Evolutionary conservation across 768 basidiomycete genomes (phyloP), one percentile per base, ranked within the genome.

Genomic region (Kwoniella botswanensis): DNA sequence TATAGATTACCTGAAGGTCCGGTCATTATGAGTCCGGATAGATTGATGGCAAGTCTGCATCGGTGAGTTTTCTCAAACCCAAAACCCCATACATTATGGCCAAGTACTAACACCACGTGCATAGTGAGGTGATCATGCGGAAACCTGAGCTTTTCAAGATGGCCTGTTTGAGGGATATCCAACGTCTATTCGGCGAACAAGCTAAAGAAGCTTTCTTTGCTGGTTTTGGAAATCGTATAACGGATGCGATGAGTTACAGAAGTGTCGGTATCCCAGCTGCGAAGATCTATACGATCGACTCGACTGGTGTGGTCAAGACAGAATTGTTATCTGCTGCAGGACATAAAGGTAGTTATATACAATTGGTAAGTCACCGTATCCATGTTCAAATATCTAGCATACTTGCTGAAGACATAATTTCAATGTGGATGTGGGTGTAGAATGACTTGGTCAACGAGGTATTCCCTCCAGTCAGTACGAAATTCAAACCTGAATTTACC

Each of bases 91-190:
- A 35, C 35, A 4, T 4, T 9, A 35, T 35, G 3, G 35, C 4
- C 35, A 3, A 4, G 35, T 35, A 35, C 1, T 35, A 35, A 35
- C 35, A 35, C 3, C 4, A 35, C 35, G 7, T 1, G 2, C 59
- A 15, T 76, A 97, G 94, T 4, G 97, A 99, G 85, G 96, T 99
- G 17, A 96, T 99, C 79, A 92, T 98, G 91, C 91, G 95, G 46
- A 98, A 98, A 83, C 97, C 97, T 0, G 97, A 99, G 80, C 88
- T 98, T n/a, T 99, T 99, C 88, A 99, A 99, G 86, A 99, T 99
- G 97, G 94, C 96, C 1, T 98, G 95, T 85, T 85, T 98, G 69
- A 88, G 94, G 54, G 97, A 98, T 84, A 96, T 98, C 65, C 93
- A 93, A 74, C 87, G 94, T 22, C 83, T 98, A 6, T 99, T 98